phyloP scores from a whole-genome alignment of 148 eudicot species.

The Chenopodium berlandieri region DNA sequence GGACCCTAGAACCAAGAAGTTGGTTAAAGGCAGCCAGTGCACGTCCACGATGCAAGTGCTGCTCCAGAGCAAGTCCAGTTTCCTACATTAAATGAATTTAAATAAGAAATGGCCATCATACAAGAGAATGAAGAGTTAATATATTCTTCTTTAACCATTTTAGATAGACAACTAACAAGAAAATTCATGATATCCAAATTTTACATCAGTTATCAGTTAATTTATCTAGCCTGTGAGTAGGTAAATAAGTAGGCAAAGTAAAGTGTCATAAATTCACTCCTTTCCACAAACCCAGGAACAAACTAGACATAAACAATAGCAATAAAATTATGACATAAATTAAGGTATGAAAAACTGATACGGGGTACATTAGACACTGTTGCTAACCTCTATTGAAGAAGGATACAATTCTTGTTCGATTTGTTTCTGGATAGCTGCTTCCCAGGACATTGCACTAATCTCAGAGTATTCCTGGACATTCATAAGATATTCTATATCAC shows the following conservation, averaged over 20 bases:
- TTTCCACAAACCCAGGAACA: conserved; percentile 1
- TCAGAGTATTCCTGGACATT: conserved; percentile 59
- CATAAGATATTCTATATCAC: conserved; percentile 51
- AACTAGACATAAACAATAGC: neutral
- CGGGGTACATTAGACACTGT: conserved; percentile 5
- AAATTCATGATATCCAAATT: conserved; percentile 6
- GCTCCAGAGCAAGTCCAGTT: conserved; percentile 78
- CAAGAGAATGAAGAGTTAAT: neutral
- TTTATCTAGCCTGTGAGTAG: neutral
- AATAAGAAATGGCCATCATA: conserved; percentile 11
- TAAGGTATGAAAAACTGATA: conserved; percentile 10
- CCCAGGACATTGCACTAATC: conserved; percentile 86
- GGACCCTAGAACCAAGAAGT: conserved; percentile 70
- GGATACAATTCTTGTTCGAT: conserved; percentile 80
- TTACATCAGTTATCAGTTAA: neutral
- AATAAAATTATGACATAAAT: neutral
- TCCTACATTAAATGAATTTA: conserved; percentile 39
- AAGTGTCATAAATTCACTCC: neutral
- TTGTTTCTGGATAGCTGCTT: conserved; percentile 88
- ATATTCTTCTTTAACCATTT: neutral
- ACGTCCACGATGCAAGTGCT: conserved; percentile 93
- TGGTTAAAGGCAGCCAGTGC: conserved; percentile 84
- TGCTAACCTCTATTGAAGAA: conserved; percentile 68
- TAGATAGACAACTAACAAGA: neutral
- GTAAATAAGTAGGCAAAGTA: neutral